phyloP scores from a whole-genome alignment of 495 filamentous ascomycete species.

The Parathielavia hyrcaniae region DNA sequence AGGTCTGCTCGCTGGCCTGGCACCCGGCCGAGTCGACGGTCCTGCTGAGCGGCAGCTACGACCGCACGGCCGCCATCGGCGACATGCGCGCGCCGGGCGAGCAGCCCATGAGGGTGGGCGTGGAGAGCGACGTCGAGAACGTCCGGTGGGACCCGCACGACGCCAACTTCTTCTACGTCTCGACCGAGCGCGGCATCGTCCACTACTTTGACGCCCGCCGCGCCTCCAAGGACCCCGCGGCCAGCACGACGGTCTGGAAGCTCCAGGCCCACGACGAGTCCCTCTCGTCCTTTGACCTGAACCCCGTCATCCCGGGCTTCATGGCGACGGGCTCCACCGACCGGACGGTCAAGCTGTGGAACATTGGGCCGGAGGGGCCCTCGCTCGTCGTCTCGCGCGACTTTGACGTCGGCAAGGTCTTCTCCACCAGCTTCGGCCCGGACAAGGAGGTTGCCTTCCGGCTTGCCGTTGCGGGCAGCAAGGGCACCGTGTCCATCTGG shows the following conservation, averaged over 20 bases:
- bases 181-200: slow-evolving; percentile 83
- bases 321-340: slow-evolving; percentile 88
- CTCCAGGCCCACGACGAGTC: slow-evolving; percentile 92
- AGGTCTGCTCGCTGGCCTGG: slow-evolving; percentile 94
- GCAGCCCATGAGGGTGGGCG: slow-evolving; percentile 72
- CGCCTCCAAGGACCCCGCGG: slow-evolving; percentile 57
- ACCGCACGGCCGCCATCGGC: slow-evolving; percentile 80
- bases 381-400: slow-evolving; percentile 87
- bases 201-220: slow-evolving; percentile 80
- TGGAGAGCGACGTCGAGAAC: slow-evolving; percentile 90
- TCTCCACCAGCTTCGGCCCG: slow-evolving; percentile 81
- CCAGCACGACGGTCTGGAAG: slow-evolving; percentile 81
- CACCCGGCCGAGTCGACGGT: slow-evolving; percentile 79
- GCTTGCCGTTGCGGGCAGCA: slow-evolving; percentile 88
- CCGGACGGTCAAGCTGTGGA: slow-evolving; percentile 95
- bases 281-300: slow-evolving; percentile 92
- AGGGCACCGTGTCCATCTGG: slow-evolving; percentile 90
- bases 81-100: slow-evolving; percentile 90
- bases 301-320: slow-evolving; percentile 80
- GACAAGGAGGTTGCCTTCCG: slow-evolving; percentile 86
- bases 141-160: slow-evolving; percentile 92
- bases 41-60: slow-evolving; percentile 87
- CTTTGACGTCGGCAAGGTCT: slow-evolving; percentile 89
- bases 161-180: slow-evolving; percentile 85
- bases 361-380: slow-evolving; percentile 68